phyloP scores from a whole-genome alignment of 495 filamentous ascomycete genomes.

The Penicillium taxi region DNA sequence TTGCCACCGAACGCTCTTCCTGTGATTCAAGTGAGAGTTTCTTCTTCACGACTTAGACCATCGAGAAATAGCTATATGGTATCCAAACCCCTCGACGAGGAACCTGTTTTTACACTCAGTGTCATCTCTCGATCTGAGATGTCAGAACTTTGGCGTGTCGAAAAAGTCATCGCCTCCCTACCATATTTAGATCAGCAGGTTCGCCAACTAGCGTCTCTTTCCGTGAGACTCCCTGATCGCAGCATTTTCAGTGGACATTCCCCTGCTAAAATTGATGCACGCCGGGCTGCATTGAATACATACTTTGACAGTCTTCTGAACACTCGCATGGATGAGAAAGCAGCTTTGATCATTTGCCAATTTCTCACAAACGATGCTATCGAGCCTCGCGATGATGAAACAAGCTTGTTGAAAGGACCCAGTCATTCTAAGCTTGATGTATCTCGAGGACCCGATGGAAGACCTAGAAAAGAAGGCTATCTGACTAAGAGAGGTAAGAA shows the following conservation, averaged over 20 bases:
- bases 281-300: constrained; percentile 68
- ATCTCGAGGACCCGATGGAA: constrained; percentile 49
- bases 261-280: constrained; percentile 85
- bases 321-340: constrained; percentile 66
- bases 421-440: constrained; percentile 33
- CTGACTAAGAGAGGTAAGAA: constrained; percentile 95
- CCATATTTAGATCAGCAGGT: constrained; percentile 72
- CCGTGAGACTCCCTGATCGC: constrained; percentile 69
- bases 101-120: constrained; percentile 88
- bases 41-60: constrained; percentile 87
- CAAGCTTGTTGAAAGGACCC: constrained; percentile 39
- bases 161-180: constrained; percentile 82
- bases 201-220: constrained; percentile 59
- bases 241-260: constrained; percentile 87
- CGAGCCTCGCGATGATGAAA: constrained; percentile 63
- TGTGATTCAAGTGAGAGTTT: constrained; percentile 74
- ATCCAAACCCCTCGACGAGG: constrained; percentile 60
- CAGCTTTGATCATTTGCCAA: constrained; percentile 75
- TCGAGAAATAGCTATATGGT: constrained; percentile 76
- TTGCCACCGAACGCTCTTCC: constrained; percentile 88
- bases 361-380: constrained; percentile 84
- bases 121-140: constrained; percentile 69
- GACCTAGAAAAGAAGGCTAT: constrained; percentile 78
- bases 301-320: constrained; percentile 82
- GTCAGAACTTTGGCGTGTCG: constrained; percentile 84